Base-by-base conservation (phyloP, 1,284 basidiomycete genomes). In the Trametes sp. region DNA sequence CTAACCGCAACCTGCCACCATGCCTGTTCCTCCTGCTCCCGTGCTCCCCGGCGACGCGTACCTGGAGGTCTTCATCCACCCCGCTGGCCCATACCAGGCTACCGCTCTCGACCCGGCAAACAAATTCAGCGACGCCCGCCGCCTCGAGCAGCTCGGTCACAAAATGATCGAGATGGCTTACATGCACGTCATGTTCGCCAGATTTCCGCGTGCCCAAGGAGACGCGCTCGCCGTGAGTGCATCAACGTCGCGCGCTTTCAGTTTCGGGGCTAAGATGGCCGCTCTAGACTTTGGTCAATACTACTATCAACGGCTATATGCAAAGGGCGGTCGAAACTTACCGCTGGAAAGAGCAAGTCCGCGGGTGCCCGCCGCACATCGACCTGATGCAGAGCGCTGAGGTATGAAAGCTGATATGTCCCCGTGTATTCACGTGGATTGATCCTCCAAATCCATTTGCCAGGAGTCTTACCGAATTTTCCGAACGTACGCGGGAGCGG, bases 391-490 rank as follows among this genome's bases (percentile, higher is more conserved):
- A 53, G 10, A 26, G 31, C 49, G 7, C 21, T 7, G 50, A 59
- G 42, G 57, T 59, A n/a, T n/a, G n/a, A n/a, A n/a, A n/a, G n/a
- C n/a, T n/a, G n/a, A n/a, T n/a, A n/a, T n/a, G 6, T 13, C 48
- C 44, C 7, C 24, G 5, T 8, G 4, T 46, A 13, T 1, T 13
- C 13, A 11, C 9, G 24, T 11, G 28, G 2, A 5, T 16, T 28
- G 24, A 21, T 16, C 33, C 28, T 1, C 36, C 53, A 33, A 35
- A n/a, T 6, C 26, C 14, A 6, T 23, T 10, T 11, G 14, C 13
- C 23, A 67, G 65, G 65, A 64, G 57, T 45, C 51, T 1, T 8
- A 53, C 2, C 35, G 54, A 14, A 54, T 67, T 16, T 64, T 67
- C 48, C 28, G 59, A 11, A 57, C 59, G 1, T 64, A 60, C 44